These are phyloP conservation scores for Cryptosporidium canis DNA, from an alignment of 169 alveolate genomes.

Conservation along the genomic window DNA sequence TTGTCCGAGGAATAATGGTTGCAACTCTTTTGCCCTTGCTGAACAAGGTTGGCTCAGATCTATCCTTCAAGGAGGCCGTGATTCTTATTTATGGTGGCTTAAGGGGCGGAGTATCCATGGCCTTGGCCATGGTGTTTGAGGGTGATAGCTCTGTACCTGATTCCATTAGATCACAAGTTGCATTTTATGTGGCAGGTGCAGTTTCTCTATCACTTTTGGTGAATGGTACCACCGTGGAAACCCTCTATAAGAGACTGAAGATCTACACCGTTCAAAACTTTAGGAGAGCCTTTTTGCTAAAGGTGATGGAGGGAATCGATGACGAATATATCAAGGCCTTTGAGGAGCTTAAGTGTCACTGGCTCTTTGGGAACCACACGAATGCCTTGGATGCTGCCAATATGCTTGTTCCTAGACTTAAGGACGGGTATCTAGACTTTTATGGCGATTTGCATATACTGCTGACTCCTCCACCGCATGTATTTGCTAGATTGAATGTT, in stretches of 20 bases:
- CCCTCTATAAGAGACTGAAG: conserved; percentile 82
- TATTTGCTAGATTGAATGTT: conserved; percentile 67
- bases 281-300: conserved; percentile 84
- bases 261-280: conserved; percentile 89
- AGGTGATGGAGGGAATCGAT: conserved; percentile 83
- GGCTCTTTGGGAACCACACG: conserved; percentile 65
- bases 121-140: conserved; percentile 88
- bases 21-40: conserved; percentile 67
- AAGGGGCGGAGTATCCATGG: conserved; percentile 92
- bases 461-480: conserved; percentile 72
- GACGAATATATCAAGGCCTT: conserved; percentile 68
- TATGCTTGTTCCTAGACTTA: conserved; percentile 44
- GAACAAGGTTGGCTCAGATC: conserved; percentile 74
- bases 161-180: conserved; percentile 81
- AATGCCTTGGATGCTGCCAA: conserved; percentile 71
- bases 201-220: conserved; percentile 88
- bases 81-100: conserved; percentile 91
- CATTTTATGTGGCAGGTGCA: conserved; percentile 90
- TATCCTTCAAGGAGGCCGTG: conserved; percentile 74
- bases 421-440: conserved; percentile 60
- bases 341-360: conserved; percentile 68
- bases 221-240: conserved; percentile 90
- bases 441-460: conserved; percentile 64
- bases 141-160: conserved; percentile 82
- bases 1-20: conserved; percentile 72